These are phyloP conservation scores for Allium fistulosum DNA, from an alignment of 106 monocot genomes.

Conservation along the genomic window DNA sequence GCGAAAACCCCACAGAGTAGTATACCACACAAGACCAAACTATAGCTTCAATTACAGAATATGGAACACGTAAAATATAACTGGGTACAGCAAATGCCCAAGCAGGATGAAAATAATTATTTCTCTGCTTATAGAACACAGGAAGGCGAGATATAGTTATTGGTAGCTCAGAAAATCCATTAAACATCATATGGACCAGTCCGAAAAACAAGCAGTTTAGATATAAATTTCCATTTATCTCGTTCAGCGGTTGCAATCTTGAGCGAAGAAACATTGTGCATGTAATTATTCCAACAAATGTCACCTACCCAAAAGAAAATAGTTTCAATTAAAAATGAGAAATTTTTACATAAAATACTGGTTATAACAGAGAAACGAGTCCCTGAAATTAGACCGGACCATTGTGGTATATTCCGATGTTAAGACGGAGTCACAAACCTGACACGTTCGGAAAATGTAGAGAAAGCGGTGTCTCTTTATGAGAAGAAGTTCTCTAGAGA, in stretches of 20 bases:
- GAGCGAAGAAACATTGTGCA: slow-evolving; percentile 32
- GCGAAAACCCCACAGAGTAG: slow-evolving; percentile 32
- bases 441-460: slow-evolving; percentile 41
- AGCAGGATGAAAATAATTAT: slow-evolving; percentile 37
- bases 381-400: neutral
- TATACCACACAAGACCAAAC: slow-evolving; percentile 43
- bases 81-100: slow-evolving; percentile 38
- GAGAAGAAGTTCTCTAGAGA: slow-evolving; percentile 33
- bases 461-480: slow-evolving; percentile 33
- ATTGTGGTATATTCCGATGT: too few species aligned
- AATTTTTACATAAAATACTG: neutral
- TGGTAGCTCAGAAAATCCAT: slow-evolving; percentile 37
- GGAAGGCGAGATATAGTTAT: slow-evolving; percentile 33
- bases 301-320: slow-evolving; percentile 21
- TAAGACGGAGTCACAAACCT: slow-evolving; percentile 9
- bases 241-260: slow-evolving; percentile 37
- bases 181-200: slow-evolving; percentile 37
- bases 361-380: neutral
- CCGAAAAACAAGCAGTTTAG: slow-evolving; percentile 39
- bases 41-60: slow-evolving; percentile 31
- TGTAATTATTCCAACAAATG: slow-evolving; percentile 37
- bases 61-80: slow-evolving; percentile 37
- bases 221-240: slow-evolving; percentile 36
- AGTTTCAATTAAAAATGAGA: neutral
- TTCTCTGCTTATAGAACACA: slow-evolving; percentile 38